Evolutionary conservation across 202 grass and related monocot species (phyloP).

Genomic region (Hordeum pubiflorum): DNA sequence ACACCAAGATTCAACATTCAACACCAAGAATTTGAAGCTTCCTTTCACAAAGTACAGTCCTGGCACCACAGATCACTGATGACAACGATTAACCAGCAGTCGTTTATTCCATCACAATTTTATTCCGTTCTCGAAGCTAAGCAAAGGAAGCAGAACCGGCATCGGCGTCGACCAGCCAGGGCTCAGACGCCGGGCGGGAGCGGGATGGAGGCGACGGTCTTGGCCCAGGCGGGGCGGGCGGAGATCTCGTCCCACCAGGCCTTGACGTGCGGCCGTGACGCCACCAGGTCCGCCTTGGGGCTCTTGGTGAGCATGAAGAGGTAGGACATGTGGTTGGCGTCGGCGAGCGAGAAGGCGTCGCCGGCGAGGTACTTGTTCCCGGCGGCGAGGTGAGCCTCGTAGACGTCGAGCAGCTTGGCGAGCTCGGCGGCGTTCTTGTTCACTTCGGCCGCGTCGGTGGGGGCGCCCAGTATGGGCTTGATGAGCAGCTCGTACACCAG

Average conservation of each 20-base stretch:
- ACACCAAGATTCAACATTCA: too few relatives aligned
- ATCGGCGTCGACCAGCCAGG: background rate
- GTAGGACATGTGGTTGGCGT: conserved; percentile 64
- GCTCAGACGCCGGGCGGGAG: background rate
- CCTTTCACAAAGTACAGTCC: too few relatives aligned
- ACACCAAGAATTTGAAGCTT: too few relatives aligned
- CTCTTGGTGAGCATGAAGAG: conserved; percentile 27
- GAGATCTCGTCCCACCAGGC: conserved; percentile 77
- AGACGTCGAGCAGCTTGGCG: conserved; percentile 61
- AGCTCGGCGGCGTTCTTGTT: conserved; percentile 41
- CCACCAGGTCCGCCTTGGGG: conserved; percentile 50
- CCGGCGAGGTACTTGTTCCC: conserved; percentile 65
- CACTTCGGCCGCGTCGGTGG: conserved; percentile 33
- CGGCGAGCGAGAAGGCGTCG: conserved; percentile 52
- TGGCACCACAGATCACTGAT: too few relatives aligned
- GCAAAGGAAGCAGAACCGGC: too few relatives aligned
- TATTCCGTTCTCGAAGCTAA: too few relatives aligned
- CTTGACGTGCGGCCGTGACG: conserved; percentile 46
- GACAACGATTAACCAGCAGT: too few relatives aligned
- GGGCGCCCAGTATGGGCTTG: conserved; percentile 41
- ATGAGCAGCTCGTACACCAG: conserved; percentile 54
- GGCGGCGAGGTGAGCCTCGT: conserved; percentile 49
- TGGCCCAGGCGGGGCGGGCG: conserved; percentile 42
- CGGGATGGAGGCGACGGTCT: conserved; percentile 45
- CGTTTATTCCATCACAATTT: too few relatives aligned